Conservation (phyloP, 2,329 filamentous ascomycete genomes). For the Diaporthe sp. region DNA sequence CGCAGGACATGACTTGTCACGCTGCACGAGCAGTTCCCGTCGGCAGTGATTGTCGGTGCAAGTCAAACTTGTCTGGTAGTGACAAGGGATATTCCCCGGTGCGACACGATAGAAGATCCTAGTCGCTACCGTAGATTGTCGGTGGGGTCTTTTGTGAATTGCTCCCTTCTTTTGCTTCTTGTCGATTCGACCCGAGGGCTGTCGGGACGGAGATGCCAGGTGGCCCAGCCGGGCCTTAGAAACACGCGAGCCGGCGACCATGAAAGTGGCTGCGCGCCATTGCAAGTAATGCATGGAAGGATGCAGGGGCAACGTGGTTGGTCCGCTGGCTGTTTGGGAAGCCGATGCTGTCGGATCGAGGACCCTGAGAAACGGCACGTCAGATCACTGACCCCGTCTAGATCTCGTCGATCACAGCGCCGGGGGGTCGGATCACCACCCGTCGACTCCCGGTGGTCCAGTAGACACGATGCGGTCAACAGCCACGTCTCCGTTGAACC, state of each 20-base stretch:
- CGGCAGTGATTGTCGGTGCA: constrained; percentile 6
- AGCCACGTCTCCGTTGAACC: neutral
- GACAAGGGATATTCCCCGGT: neutral
- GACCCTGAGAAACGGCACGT: constrained; percentile 3
- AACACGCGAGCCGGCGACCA: neutral
- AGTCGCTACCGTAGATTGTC: constrained; percentile 2
- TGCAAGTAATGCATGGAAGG: neutral
- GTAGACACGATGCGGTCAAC: neutral
- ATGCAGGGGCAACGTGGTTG: neutral
- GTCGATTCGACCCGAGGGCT: neutral
- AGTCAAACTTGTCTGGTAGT: neutral
- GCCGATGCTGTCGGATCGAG: constrained; percentile 16
- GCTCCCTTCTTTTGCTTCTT: neutral
- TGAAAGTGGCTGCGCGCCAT: neutral
- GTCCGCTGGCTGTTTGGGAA: neutral
- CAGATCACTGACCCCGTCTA: neutral
- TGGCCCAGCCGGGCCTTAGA: neutral
- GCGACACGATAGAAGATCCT: constrained; percentile 7
- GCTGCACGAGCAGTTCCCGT: constrained; percentile 13
- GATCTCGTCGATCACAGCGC: constrained; percentile 19
- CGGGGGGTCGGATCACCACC: neutral
- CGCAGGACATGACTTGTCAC: constrained; percentile 14
- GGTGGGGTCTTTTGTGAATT: neutral
- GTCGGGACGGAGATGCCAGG: neutral
- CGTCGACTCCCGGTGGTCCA: neutral